These are phyloP conservation scores for Blastocystis sp. DNA, from an alignment of 352 stramenopile species.

Conservation along the genomic window DNA sequence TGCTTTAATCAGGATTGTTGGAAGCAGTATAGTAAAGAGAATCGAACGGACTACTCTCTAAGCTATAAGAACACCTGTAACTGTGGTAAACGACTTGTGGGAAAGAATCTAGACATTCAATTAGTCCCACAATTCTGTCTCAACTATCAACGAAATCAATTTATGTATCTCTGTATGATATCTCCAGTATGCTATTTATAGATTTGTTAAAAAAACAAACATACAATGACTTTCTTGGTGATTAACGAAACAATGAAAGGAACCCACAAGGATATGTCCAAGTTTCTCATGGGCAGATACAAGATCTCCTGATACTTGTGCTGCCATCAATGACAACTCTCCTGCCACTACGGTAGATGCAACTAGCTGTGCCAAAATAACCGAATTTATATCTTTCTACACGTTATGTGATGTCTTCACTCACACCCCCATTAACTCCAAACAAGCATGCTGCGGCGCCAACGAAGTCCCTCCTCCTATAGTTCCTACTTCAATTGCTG, in stretches of 20 bases:
- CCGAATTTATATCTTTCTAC: constrained; percentile 39
- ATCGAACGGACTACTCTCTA: neutral
- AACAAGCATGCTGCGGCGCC: constrained; percentile 79
- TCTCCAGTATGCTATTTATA: neutral
- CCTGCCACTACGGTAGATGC: constrained; percentile 79
- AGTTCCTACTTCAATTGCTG: constrained; percentile 85
- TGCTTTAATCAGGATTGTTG: constrained; percentile 15
- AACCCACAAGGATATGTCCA: constrained; percentile 59
- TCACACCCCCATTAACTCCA: constrained; percentile 77
- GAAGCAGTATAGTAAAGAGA: constrained; percentile 24
- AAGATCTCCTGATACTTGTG: constrained; percentile 82
- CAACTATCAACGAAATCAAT: neutral
- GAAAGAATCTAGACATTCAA: neutral
- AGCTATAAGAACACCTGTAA: neutral
- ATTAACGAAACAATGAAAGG: neutral
- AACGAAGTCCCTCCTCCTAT: constrained; percentile 83
- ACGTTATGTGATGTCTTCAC: neutral
- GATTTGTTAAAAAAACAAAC: neutral
- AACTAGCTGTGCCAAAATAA: constrained; percentile 77
- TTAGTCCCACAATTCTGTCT: neutral
- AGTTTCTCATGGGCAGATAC: constrained; percentile 83
- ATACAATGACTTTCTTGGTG: constrained; percentile 1
- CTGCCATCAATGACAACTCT: constrained; percentile 83
- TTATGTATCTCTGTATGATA: neutral
- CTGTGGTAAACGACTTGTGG: neutral